Base-by-base conservation (phyloP, 768 basidiomycete species). In the Pilatotrama ljubarskyi region DNA sequence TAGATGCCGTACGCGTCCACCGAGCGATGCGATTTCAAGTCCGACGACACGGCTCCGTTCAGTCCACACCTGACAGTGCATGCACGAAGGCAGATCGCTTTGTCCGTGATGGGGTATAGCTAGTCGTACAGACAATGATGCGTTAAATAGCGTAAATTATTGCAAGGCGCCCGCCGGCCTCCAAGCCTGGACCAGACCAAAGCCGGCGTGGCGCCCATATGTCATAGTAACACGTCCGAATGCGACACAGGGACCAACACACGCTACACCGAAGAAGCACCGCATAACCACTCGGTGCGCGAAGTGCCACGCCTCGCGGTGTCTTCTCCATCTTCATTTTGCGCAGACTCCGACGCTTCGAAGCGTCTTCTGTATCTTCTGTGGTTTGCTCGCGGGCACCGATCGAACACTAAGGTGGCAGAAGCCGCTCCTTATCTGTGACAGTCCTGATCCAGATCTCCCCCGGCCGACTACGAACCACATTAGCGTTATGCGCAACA, bases 381-480 rank as follows among this genome's bases (percentile, higher is more conserved):
- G 17, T 5, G 8, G 17, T 17, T 51, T 7, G n/a, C 4, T 40
- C 6, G 38, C 51, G 18, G 18, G 40, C 11, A 6, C 47, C 13
- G 49, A 50, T 83, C 20, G 8, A 6, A 20, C 46, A 15, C 61
- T 35, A 67, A 1, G 55, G 68, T 11, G 68, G 67, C 65, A 83
- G 73, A 54, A 90, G 67, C 46, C 82, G 75, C 69, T 91, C 88
- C 71, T 88, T 88, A 55, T 78, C 74, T n/a, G 80, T 77, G 43
- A 92, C 87, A 15, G 85, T 79, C 51, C 84, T 74, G 56, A 88
- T 82, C 85, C 85, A 89, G 46, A 88, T 86, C 72, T 89, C 86
- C 8, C 85, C 85, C 11, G 88, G 88, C 14, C 87, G 87, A 68
- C 88, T 90, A 64, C 38, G 26, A 62, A 18, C 18, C 35, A 38